Base-by-base conservation (phyloP, 192 early-diverging fungal genomes). In the Lunasporangiospora selenospora region DNA sequence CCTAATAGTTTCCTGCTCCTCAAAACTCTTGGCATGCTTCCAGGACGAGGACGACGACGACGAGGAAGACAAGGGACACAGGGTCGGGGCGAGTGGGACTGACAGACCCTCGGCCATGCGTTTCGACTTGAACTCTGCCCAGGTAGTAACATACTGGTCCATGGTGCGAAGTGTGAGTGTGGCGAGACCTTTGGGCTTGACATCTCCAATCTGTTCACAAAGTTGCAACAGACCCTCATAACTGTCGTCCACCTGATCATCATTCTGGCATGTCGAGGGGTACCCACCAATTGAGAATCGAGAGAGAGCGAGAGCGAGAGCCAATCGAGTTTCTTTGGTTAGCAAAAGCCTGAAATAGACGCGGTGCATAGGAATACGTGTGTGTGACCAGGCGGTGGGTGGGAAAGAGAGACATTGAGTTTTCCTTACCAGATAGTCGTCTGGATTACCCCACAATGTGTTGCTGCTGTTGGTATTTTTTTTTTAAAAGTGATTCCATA, bases 231-330 rank as follows among this genome's bases (percentile, higher is more conserved):
- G 39, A 24, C 57, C 58, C 32, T 76, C 75, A 36, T 76, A 76
- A 18, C 75, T 76, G 5, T 54, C 34, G 31, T 76, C 75, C 29
- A 76, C 59, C 10, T 76, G 63, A 31, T 76, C 75, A 8, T 76
- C 75, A 66, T 76, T 50, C 75, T 76, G 40, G 2, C 30, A 45
- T 29, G 38, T 36, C 13, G 13, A 10, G n/a, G n/a, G n/a, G n/a
- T n/a, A n/a, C n/a, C n/a, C n/a, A n/a, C n/a, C n/a, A n/a, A n/a
- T n/a, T n/a, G n/a, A n/a, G n/a, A n/a, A n/a, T n/a, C n/a, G n/a
- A n/a, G n/a, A n/a, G n/a, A n/a, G n/a, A n/a, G n/a, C n/a, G n/a
- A n/a, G n/a, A n/a, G n/a, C n/a, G n/a, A n/a, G n/a, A n/a, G n/a
- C n/a, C n/a, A n/a, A n/a, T n/a, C n/a, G n/a, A n/a, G n/a, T n/a